Conservation (phyloP, 441 rosid species). For the Biscutella laevigata region DNA sequence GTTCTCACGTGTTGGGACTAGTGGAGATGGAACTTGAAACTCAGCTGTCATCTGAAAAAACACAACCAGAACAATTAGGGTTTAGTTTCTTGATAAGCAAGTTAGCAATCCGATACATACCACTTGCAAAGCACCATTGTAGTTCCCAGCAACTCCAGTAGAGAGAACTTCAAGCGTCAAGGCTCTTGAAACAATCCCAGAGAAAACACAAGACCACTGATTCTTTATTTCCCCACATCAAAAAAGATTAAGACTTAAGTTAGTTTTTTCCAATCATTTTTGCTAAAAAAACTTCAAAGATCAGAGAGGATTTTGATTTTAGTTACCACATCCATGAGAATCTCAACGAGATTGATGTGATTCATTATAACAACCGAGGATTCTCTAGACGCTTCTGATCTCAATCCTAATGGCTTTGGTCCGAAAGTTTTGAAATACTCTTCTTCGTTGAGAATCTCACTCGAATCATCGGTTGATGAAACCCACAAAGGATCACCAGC, state of each 20-base stretch:
- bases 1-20: slow-evolving; percentile 76
- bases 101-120: too few relatives aligned
- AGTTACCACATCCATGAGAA: slow-evolving; percentile 93
- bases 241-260: too few relatives aligned
- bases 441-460: slow-evolving; percentile 56
- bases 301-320: too few relatives aligned
- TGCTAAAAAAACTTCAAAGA: too few relatives aligned
- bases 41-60: slow-evolving; percentile 74
- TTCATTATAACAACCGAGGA: slow-evolving; percentile 79
- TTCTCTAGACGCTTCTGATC: slow-evolving; percentile 84
- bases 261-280: too few relatives aligned
- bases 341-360: slow-evolving; percentile 83
- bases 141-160: slow-evolving; percentile 94
- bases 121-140: slow-evolving; percentile 98
- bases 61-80: too few relatives aligned
- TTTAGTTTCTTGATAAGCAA: slow-evolving; percentile 13
- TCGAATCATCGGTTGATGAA: slow-evolving; percentile 32
- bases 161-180: slow-evolving; percentile 80
- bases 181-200: slow-evolving; percentile 86
- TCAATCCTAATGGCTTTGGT: slow-evolving; percentile 62
- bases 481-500: slow-evolving; percentile 49
- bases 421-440: slow-evolving; percentile 77
- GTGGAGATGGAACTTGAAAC: slow-evolving; percentile 87
- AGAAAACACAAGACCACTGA: slow-evolving; percentile 83
- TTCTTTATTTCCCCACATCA: slow-evolving; percentile 43